Evolutionary conservation across 2,329 filamentous ascomycete species (phyloP).

Genomic region (Colletotrichum sp.): DNA sequence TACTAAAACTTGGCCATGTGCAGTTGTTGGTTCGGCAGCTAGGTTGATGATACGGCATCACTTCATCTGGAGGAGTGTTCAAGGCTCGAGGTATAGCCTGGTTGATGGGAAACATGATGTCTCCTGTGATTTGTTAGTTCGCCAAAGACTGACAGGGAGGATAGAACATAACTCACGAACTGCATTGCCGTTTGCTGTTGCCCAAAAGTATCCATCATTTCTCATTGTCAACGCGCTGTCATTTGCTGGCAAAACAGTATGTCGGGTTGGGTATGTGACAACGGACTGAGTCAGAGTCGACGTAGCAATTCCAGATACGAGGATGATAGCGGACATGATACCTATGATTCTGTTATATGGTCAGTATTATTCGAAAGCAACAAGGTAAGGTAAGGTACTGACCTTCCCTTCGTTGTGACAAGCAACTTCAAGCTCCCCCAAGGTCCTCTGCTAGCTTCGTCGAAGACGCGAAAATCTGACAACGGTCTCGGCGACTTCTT

Average conservation of each 20-base stretch:
- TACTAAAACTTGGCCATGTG: not conserved
- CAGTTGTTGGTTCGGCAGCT: slow-evolving; percentile 2
- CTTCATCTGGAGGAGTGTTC: not conserved
- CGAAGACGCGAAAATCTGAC: slow-evolving; percentile 18
- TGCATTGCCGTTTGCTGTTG: not conserved
- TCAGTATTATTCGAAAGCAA: not conserved
- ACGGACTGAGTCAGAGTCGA: slow-evolving; percentile 21
- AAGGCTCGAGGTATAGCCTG: not conserved
- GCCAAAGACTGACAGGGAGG: not conserved
- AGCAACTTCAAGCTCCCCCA: slow-evolving; percentile 21
- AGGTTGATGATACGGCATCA: not conserved
- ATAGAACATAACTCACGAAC: not conserved
- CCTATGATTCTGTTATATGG: not conserved
- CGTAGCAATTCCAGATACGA: slow-evolving; percentile 16
- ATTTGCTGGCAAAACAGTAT: not conserved
- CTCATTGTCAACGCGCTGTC: not conserved
- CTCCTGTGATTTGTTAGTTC: not conserved
- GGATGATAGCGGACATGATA: slow-evolving; percentile 2
- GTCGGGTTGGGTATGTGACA: slow-evolving; percentile 4
- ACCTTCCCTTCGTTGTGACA: not conserved
- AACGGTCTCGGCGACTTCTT: slow-evolving; percentile 9
- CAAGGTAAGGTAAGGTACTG: not conserved
- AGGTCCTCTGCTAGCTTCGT: slow-evolving; percentile 22
- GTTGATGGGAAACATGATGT: slow-evolving; percentile 1
- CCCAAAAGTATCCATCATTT: not conserved